phyloP scores from a whole-genome alignment of 1,284 basidiomycete species.

The Athelia psychrophila region DNA sequence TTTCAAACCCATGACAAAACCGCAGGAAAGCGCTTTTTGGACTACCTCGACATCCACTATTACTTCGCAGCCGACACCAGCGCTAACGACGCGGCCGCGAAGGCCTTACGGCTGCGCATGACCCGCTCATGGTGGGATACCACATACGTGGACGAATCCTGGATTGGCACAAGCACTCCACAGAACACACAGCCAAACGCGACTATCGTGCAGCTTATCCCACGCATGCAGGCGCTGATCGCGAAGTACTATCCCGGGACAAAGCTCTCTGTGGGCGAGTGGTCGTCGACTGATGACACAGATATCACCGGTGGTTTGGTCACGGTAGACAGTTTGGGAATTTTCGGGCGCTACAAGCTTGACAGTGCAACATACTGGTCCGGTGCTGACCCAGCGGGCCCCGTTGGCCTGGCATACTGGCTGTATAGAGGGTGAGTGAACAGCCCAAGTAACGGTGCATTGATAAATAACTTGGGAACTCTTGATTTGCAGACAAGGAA shows the following conservation, averaged over 20 bases:
- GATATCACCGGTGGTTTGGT: conserved; percentile 50
- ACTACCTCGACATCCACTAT: conserved; percentile 52
- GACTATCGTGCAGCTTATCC: conserved; percentile 38
- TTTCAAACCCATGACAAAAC: conserved; percentile 36
- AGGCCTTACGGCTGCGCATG: conserved; percentile 43
- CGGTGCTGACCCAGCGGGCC: conserved; percentile 37
- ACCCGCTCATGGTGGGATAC: conserved; percentile 49
- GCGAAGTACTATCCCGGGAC: conserved; percentile 45
- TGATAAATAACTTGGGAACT: not conserved
- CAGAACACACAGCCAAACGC: conserved; percentile 46
- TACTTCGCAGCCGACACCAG: conserved; percentile 49
- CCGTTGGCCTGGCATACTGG: conserved; percentile 49
- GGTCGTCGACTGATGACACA: conserved; percentile 38
- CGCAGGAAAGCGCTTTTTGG: conserved; percentile 38
- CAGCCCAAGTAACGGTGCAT: not conserved
- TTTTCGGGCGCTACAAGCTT: conserved; percentile 43
- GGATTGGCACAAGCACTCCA: conserved; percentile 35
- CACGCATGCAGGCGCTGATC: conserved; percentile 45
- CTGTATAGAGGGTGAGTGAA: conserved; percentile 42
- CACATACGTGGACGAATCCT: conserved; percentile 50
- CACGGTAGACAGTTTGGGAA: conserved; percentile 43
- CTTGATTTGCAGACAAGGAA: conserved; percentile 33
- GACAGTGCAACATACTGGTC: conserved; percentile 51
- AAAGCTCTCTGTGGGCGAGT: conserved; percentile 49
- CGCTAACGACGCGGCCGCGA: conserved; percentile 46